Evolutionary conservation across 192 early-diverging fungal genomes (phyloP), one percentile per base, ranked within the genome.

Genomic region (Dispira parvispora): DNA sequence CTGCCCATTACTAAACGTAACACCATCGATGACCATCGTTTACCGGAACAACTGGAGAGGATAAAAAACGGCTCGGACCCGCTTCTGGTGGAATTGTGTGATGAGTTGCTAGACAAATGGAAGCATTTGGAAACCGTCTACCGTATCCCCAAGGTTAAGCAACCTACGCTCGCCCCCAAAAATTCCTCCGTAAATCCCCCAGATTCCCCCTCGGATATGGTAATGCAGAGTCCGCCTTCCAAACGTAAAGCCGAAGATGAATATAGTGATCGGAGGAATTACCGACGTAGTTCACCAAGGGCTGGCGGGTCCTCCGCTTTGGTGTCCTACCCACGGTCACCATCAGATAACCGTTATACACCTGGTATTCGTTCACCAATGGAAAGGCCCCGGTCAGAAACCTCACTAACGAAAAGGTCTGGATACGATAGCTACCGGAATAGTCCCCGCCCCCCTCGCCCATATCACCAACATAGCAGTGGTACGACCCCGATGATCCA

Each of bases 1-100:
- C 76, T 97, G 52, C 94, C 94, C 11, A 78, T 93, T 12, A 67
- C 85, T 9, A 84, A 88, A 10, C 70, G 83, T 32, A 93, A 97
- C 69, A 76, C 83, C 3, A 79, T 94, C 21, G 82, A 87, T 38
- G 91, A 90, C 46, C 83, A 76, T 38, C 74, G 83, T 11, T 71
- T 96, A 61, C 85, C 89, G 62, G 85, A 82, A 11, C 69, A 78
- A 11, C 69, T 94, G 11, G 62, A 69, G 10, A 78, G 70, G 0
- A 71, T 77, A 0, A 62, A 73, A 10, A 69, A 71, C 8, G 71
- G 84, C 45, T 64, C 72, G 44, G 65, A 74, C 42, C 12, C 58
- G 43, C 43, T 25, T 4, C 73, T 79, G 16, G 68, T 72, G 10
- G 62, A 67, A 25, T 57, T 75, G 43, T 81, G 82, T 5, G 61